Conservation (phyloP, 176 grass and related monocot species). For the Oryza punctata region DNA sequence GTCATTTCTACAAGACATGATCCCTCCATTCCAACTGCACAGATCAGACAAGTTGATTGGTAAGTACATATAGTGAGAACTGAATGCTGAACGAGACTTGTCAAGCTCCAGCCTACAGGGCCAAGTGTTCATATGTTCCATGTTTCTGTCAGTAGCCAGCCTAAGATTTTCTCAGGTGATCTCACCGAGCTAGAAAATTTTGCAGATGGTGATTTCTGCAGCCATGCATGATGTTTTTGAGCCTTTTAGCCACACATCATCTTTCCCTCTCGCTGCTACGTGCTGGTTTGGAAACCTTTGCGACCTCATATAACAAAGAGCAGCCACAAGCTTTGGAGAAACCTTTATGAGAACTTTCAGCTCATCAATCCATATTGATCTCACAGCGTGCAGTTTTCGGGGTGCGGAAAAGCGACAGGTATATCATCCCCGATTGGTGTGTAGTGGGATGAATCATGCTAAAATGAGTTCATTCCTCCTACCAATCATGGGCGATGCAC, state of each 20-base stretch:
- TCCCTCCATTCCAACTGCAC: neutral
- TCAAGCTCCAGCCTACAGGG: neutral
- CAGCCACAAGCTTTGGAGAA: neutral
- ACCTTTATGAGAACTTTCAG: neutral
- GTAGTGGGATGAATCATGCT: neutral
- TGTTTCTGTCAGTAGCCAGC: neutral
- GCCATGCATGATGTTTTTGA: neutral
- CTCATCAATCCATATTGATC: neutral
- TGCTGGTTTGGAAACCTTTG: neutral
- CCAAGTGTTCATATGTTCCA: neutral
- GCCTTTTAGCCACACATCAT: neutral
- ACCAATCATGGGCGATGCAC: neutral
- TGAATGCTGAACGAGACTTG: neutral
- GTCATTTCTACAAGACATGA: constrained; percentile 26
- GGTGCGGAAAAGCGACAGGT: neutral
- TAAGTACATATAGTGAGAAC: neutral
- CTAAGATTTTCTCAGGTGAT: no score
- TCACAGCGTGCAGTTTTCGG: neutral
- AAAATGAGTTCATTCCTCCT: constrained; percentile 7
- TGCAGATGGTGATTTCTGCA: neutral
- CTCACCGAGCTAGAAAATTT: neutral
- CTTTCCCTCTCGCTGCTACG: neutral
- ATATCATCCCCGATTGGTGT: neutral
- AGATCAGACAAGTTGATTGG: neutral
- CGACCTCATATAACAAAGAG: neutral